Base-by-base conservation (phyloP, 495 filamentous ascomycete species). In the Parmelia sp. region DNA sequence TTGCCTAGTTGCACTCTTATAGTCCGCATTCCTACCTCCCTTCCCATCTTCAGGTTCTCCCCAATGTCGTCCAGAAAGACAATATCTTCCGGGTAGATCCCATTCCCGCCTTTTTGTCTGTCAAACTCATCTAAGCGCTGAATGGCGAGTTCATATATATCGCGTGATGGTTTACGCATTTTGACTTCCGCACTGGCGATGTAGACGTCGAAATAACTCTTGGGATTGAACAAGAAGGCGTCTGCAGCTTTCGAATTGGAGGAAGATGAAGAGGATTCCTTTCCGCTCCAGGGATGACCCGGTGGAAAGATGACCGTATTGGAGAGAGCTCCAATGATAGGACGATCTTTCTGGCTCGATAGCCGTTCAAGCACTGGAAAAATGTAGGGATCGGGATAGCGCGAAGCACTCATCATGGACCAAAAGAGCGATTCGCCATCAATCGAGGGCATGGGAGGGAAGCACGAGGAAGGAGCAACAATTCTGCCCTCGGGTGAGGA, bases 31-130 rank as follows among this genome's bases (percentile, higher is more conserved):
- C 94, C 94, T 15, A 84, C 73, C 60, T 76, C 79, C 77, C 82
- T 91, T 15, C 87, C 94, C 15, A 82, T 84, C 77, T 91, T 93
- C 68, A 97, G 74, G 73, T 98, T 98, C 78, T 90, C 85, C 0
- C 94, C 94, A 71, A 98, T 97, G 75, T 98, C 94, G 79, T 98
- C 94, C 58, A 97, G 74, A 74, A 98, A 97, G 23, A 96, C 78
- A 56, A 96, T 77, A 60, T 97, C 90, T 14, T 78, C 80, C 0
- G 89, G 75, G 65, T 75, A 75, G 0, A 92, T 75, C 1, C 81
- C 84, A 1, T 80, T 70, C 9, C 69, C 72, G 74, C 82, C 76
- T 17, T 82, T 83, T 65, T 75, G 74, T 73, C 76, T 78, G n/a
- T 84, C 83, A 64, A 82, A 81, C 65, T 79, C 78, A 69, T 88